These are phyloP conservation scores for Leucogyrophana mollusca DNA, from an alignment of 768 basidiomycete genomes.

Conservation along the genomic window DNA sequence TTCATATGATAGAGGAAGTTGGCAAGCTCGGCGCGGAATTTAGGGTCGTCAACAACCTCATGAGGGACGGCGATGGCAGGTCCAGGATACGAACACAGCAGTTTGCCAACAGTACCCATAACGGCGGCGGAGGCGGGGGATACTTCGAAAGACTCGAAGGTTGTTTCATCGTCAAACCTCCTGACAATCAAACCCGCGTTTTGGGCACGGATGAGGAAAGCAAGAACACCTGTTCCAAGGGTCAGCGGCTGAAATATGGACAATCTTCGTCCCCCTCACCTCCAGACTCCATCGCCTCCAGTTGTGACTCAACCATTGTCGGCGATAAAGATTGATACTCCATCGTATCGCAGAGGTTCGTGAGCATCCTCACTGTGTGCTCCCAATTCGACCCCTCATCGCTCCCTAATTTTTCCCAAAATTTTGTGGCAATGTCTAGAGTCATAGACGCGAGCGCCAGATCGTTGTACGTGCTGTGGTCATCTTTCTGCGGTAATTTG, in stretches of 20 bases:
- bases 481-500: slow-evolving; percentile 36
- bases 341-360: slow-evolving; percentile 14
- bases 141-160: slow-evolving; percentile 48
- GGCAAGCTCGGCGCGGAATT: slow-evolving; percentile 31
- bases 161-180: slow-evolving; percentile 20
- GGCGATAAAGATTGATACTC: slow-evolving; percentile 6
- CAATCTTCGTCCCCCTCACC: slow-evolving; percentile 2
- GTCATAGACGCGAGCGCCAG: slow-evolving; percentile 22
- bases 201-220: slow-evolving; percentile 41
- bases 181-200: slow-evolving; percentile 48
- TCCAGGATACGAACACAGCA: slow-evolving; percentile 45
- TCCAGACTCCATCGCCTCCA: slow-evolving; percentile 16
- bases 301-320: slow-evolving; percentile 12
- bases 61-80: slow-evolving; percentile 39
- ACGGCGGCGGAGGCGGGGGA: slow-evolving; percentile 35
- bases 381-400: slow-evolving; percentile 25
- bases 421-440: slow-evolving; percentile 16
- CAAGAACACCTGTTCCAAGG: slow-evolving; percentile 31
- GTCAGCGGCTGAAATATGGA: not conserved
- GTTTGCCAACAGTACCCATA: slow-evolving; percentile 39
- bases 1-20: slow-evolving; percentile 32
- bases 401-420: slow-evolving; percentile 6
- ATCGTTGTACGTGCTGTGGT: slow-evolving; percentile 24
- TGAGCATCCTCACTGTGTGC: slow-evolving; percentile 29
- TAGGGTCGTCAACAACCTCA: slow-evolving; percentile 19